Conservation (phyloP, 805 yeast species). For the Metschnikowia anglica region DNA sequence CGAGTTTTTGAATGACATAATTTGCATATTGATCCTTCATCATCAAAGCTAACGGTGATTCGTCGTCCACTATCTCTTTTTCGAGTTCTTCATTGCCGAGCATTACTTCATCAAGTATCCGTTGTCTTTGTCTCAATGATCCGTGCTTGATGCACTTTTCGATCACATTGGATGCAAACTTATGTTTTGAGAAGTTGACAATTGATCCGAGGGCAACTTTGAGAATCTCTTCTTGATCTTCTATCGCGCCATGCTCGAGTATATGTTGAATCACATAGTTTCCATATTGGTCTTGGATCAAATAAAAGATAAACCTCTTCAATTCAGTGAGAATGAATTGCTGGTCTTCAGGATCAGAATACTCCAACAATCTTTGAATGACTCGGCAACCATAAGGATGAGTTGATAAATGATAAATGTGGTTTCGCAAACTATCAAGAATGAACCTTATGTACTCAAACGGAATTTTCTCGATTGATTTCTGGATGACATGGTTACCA, state of each 20-base stretch:
- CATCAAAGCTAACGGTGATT: conserved; percentile 79
- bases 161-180: conserved; percentile 96
- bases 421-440: conserved; percentile 64
- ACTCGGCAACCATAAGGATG: conserved; percentile 99
- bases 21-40: conserved; percentile 98
- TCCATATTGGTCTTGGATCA: conserved; percentile 96
- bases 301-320: conserved; percentile 64
- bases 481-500: conserved; percentile 97
- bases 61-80: conserved; percentile 53
- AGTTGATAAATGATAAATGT: conserved; percentile 81
- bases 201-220: conserved; percentile 68
- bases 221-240: conserved; percentile 62
- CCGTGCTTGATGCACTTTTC: conserved; percentile 88
- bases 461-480: conserved; percentile 85
- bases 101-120: conserved; percentile 66
- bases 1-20: conserved; percentile 92
- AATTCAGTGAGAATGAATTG: conserved; percentile 66
- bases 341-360: conserved; percentile 66
- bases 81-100: conserved; percentile 48
- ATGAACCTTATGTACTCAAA: conserved; percentile 68
- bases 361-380: conserved; percentile 86
- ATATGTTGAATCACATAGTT: conserved; percentile 97
- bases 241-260: conserved; percentile 72
- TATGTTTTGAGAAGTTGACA: conserved; percentile 87
- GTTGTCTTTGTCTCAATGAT: conserved; percentile 55